A percentile compares a stretch with the other conserved stretches of the same genome.
These are phyloP conservation scores for Purpureocillium lavendulum DNA, from an alignment of 2,329 filamentous ascomycete species.

Conservation along the genomic window DNA sequence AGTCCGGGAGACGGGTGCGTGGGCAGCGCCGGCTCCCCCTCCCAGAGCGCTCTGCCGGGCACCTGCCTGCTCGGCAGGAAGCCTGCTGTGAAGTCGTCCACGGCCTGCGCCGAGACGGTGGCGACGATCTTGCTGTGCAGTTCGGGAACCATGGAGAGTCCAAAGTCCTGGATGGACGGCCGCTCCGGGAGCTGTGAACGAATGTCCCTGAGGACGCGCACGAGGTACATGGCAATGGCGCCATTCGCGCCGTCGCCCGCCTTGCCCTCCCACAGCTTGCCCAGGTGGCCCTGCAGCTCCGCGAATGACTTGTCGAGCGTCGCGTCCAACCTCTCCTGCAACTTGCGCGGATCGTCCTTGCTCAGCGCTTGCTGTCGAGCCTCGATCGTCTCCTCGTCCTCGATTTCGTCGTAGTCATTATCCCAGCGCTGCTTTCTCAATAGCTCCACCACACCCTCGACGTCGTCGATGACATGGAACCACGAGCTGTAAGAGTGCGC, in stretches of 20 bases:
- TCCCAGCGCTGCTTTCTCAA: slow-evolving; percentile 67
- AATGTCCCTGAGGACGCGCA: slow-evolving; percentile 69
- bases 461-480: slow-evolving; percentile 63
- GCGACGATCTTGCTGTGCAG: slow-evolving; percentile 56
- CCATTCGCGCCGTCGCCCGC: slow-evolving; percentile 39
- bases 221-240: slow-evolving; percentile 53
- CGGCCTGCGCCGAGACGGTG: slow-evolving; percentile 38
- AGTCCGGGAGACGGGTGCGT: slow-evolving; percentile 67
- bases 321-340: slow-evolving; percentile 51
- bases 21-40: slow-evolving; percentile 66
- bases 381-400: slow-evolving; percentile 64
- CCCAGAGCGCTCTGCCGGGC: slow-evolving; percentile 66
- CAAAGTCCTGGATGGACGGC: slow-evolving; percentile 44
- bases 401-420: slow-evolving; percentile 63
- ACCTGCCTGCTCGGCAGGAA: slow-evolving; percentile 38
- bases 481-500: slow-evolving; percentile 61
- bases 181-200: slow-evolving; percentile 54
- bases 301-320: slow-evolving; percentile 49
- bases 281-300: slow-evolving; percentile 48
- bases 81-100: slow-evolving; percentile 37
- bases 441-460: slow-evolving; percentile 53
- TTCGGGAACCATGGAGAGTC: slow-evolving; percentile 49
- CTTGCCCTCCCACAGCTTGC: slow-evolving; percentile 38
- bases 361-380: slow-evolving; percentile 59
- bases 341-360: slow-evolving; percentile 58